Percentiles rank a stretch among this genome's conserved stretches.
phyloP scores from a whole-genome alignment of 2,329 filamentous ascomycete genomes.

The Phialocephala subalpina region DNA sequence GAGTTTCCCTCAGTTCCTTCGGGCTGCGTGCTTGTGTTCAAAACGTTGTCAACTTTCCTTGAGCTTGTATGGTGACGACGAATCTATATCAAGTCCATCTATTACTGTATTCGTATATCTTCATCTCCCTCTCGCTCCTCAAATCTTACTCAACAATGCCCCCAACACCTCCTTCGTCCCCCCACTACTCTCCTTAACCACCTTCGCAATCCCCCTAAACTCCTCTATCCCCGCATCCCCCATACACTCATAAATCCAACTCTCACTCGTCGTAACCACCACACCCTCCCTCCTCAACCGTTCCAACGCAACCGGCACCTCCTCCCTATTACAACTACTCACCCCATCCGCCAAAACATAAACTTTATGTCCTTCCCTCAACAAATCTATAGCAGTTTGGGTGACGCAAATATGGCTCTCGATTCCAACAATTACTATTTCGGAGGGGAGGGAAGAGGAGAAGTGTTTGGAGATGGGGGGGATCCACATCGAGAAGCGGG shows the following conservation, averaged over 20 bases:
- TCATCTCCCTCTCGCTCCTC: slow-evolving; percentile 36
- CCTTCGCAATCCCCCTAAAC: slow-evolving; percentile 75
- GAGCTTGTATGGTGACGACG: no score
- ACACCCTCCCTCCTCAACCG: slow-evolving; percentile 79
- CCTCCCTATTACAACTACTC: slow-evolving; percentile 83
- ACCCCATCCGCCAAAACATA: slow-evolving; percentile 92
- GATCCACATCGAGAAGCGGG: slow-evolving; percentile 86
- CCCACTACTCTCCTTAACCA: slow-evolving; percentile 80
- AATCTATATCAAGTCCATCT: neutral
- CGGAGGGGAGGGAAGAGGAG: slow-evolving; percentile 49
- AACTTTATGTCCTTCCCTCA: slow-evolving; percentile 78
- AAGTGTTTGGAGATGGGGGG: slow-evolving; percentile 65
- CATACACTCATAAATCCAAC: slow-evolving; percentile 87
- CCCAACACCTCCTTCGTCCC: slow-evolving; percentile 75
- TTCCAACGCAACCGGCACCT: slow-evolving; percentile 81
- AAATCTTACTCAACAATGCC: slow-evolving; percentile 70
- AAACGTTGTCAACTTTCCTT: no score
- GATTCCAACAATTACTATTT: slow-evolving; percentile 86
- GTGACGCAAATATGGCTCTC: slow-evolving; percentile 95
- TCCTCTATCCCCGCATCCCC: slow-evolving; percentile 78
- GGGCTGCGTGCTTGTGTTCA: no score
- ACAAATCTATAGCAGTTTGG: slow-evolving; percentile 86
- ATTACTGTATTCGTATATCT: neutral
- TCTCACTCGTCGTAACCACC: slow-evolving; percentile 86
- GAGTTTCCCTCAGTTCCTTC: no score